phyloP scores from a whole-genome alignment of 352 stramenopile species.

The Phytophthora sojae region DNA sequence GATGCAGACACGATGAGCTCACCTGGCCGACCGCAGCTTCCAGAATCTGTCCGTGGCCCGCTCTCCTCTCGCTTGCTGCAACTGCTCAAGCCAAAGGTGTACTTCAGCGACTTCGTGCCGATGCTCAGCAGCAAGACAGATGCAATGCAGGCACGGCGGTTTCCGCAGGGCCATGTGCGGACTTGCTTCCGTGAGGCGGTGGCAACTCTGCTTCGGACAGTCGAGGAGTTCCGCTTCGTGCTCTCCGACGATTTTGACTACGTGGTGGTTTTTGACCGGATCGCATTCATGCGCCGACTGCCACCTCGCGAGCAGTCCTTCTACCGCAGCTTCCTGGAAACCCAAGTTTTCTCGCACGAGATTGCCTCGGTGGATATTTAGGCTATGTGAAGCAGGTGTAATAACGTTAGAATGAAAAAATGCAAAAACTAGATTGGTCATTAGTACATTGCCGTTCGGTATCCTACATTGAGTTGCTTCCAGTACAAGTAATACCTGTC shows the following conservation, averaged over 20 bases:
- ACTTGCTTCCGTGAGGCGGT: conserved; percentile 65
- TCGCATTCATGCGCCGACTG: conserved; percentile 69
- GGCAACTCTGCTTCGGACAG: conserved; percentile 54
- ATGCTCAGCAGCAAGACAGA: conserved; percentile 53
- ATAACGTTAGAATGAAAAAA: conserved; percentile 19
- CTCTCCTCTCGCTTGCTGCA: conserved; percentile 63
- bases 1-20: conserved; percentile 68
- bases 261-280: conserved; percentile 86
- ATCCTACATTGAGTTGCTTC: conserved; percentile 32
- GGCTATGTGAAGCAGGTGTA: neutral
- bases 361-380: conserved; percentile 74
- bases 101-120: conserved; percentile 80
- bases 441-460: conserved; percentile 28
- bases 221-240: conserved; percentile 87
- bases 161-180: conserved; percentile 68
- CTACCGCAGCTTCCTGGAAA: conserved; percentile 85
- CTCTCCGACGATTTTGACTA: conserved; percentile 90
- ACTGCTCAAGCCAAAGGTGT: conserved; percentile 76
- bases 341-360: conserved; percentile 87
- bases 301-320: conserved; percentile 67
- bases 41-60: conserved; percentile 48
- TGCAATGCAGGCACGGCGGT: conserved; percentile 39
- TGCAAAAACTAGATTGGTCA: conserved; percentile 33
- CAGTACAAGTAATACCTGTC: neutral
- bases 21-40: conserved; percentile 50